Evolutionary conservation across 768 basidiomycete species (phyloP).

Genomic region (Kwoniella newhampshirensis): DNA sequence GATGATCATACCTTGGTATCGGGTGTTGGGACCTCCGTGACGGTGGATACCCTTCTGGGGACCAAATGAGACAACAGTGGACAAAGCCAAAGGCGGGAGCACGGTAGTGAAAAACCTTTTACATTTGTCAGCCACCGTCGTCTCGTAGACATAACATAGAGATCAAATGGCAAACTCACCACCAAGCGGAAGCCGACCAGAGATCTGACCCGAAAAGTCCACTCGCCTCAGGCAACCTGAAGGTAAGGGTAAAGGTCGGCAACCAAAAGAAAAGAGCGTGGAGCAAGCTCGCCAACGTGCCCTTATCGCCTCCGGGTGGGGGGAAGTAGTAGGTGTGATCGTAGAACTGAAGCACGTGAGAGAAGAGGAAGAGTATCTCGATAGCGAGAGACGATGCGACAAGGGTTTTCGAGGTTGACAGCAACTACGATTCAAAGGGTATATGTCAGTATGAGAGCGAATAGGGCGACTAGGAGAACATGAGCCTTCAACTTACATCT

Average conservation of each 20-base stretch:
- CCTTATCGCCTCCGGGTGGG: conserved; percentile 23
- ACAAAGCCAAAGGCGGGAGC: conserved; percentile 41
- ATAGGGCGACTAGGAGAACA: too few relatives aligned
- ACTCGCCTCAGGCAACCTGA: conserved; percentile 37
- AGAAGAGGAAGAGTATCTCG: conserved; percentile 42
- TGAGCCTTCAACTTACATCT: conserved; percentile 39
- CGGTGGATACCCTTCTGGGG: conserved; percentile 28
- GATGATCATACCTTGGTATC: conserved; percentile 20
- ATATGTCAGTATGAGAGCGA: too few relatives aligned
- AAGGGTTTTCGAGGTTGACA: conserved; percentile 40
- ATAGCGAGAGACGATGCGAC: conserved; percentile 31
- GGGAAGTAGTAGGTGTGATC: conserved; percentile 47
- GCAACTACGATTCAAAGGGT: conserved; percentile 34
- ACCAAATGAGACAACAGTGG: conserved; percentile 40
- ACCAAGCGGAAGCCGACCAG: conserved; percentile 40
- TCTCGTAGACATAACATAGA: background rate
- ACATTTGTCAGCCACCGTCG: background rate
- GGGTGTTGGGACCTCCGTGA: conserved; percentile 25
- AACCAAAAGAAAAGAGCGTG: conserved; percentile 44
- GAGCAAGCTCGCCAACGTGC: conserved; percentile 30
- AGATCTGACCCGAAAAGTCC: conserved; percentile 20
- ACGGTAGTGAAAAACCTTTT: conserved; percentile 47
- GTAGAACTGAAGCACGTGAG: conserved; percentile 41
- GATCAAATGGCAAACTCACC: conserved; percentile 29
- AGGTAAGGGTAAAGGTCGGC: conserved; percentile 29